These are phyloP conservation scores for Cercis canadensis DNA, from an alignment of 306 rosid species.

Conservation along the genomic window DNA sequence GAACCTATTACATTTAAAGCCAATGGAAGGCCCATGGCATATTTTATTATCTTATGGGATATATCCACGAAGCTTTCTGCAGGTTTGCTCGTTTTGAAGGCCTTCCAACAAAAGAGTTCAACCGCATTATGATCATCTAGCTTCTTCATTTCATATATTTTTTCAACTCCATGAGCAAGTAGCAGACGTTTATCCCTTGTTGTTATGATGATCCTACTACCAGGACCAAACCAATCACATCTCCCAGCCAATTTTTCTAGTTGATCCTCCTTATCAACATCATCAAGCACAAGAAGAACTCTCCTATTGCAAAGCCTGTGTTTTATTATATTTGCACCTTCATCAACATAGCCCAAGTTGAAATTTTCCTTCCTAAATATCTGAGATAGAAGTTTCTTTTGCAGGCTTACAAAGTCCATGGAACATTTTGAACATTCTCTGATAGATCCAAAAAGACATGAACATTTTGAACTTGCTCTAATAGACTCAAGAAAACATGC, in stretches of 20 bases:
- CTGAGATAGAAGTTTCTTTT: too few relatives aligned
- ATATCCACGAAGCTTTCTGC: neutral
- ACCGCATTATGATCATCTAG: neutral
- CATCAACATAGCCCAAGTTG: too few relatives aligned
- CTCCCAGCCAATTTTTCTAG: slow-evolving; percentile 25
- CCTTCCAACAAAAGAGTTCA: slow-evolving; percentile 1
- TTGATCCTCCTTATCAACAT: neutral
- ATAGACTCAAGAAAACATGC: too few relatives aligned
- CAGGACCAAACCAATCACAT: slow-evolving; percentile 31
- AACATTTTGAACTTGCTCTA: too few relatives aligned
- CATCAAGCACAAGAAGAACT: slow-evolving; percentile 38
- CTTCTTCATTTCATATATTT: neutral
- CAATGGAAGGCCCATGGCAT: slow-evolving; percentile 28
- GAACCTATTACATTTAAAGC: slow-evolving; percentile 27
- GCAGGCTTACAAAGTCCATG: too few relatives aligned
- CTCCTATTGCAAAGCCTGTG: too few relatives aligned
- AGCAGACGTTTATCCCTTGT: slow-evolving; percentile 32
- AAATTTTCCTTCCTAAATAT: too few relatives aligned
- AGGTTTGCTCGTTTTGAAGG: neutral
- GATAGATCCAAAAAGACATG: too few relatives aligned
- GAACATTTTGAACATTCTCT: too few relatives aligned
- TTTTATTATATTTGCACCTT: too few relatives aligned
- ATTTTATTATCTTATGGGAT: neutral
- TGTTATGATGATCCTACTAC: slow-evolving; percentile 28
- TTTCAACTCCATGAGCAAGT: neutral